Evolutionary conservation across 345 rosid species (phyloP).

Genomic region (Eucalyptus brandiana): DNA sequence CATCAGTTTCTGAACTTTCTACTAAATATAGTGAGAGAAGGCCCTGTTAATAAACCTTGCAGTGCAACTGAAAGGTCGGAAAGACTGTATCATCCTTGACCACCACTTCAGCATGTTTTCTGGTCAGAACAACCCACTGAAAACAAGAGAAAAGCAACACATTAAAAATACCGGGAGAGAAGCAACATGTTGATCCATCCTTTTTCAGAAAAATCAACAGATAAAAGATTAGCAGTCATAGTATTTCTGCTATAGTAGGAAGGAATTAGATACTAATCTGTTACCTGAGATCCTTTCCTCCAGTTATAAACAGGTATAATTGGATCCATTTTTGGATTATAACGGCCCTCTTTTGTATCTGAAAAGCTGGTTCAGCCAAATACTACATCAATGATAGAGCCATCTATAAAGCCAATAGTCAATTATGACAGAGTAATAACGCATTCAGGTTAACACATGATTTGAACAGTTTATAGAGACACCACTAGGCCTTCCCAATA

Average conservation of each 20-base stretch:
- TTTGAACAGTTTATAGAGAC: not conserved
- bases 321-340: conserved; percentile 88
- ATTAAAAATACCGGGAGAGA: not conserved
- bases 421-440: not conserved
- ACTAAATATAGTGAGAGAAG: not conserved
- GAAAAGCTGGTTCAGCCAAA: conserved; percentile 57
- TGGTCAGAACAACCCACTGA: conserved; percentile 88
- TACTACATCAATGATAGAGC: not conserved
- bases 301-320: conserved; percentile 71
- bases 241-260: not conserved
- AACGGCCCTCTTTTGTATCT: conserved; percentile 92
- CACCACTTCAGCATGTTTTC: conserved; percentile 81
- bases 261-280: not conserved
- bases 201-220: not conserved
- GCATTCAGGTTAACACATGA: not conserved
- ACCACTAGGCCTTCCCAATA: not conserved
- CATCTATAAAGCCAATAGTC: not conserved
- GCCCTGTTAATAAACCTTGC: conserved; percentile 33
- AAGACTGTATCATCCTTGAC: conserved; percentile 74
- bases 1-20: not conserved
- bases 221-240: not conserved
- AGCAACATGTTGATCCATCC: not conserved
- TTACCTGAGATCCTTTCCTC: conserved; percentile 99
- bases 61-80: conserved; percentile 79
- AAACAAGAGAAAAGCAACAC: not conserved